Evolutionary conservation across 2,329 filamentous ascomycete genomes (phyloP).

Genomic region (Aspergillus flavus): DNA sequence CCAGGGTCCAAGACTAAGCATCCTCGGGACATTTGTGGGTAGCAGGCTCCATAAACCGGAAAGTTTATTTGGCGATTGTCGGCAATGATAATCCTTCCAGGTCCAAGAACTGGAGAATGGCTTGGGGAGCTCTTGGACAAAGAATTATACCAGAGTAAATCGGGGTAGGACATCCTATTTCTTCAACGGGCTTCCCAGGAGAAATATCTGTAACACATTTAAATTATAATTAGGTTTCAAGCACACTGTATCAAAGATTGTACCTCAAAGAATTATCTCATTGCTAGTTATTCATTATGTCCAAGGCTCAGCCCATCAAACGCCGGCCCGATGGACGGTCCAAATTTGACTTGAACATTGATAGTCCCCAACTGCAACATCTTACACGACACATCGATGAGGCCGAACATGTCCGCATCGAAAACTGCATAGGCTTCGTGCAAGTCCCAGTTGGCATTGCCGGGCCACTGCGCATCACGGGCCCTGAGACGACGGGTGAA

Average conservation of each 20-base stretch:
- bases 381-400: constrained; percentile 6
- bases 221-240: neutral
- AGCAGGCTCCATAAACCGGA: neutral
- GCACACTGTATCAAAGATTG: neutral
- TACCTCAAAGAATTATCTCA: neutral
- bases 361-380: constrained; percentile 1
- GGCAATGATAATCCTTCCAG: neutral
- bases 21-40: neutral
- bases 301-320: neutral
- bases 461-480: constrained; percentile 6
- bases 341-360: neutral
- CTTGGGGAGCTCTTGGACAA: neutral
- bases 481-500: neutral
- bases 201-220: neutral
- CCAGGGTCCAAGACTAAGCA: neutral
- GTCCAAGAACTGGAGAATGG: neutral
- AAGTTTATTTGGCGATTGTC: neutral
- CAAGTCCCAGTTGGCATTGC: constrained; percentile 11
- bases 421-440: constrained; percentile 14
- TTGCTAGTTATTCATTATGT: neutral
- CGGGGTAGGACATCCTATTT: neutral
- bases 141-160: neutral
- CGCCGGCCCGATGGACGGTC: neutral
- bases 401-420: constrained; percentile 2
- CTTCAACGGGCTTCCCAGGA: neutral